phyloP scores from a whole-genome alignment of 495 filamentous ascomycete genomes.

The Aspergillus indologenus region DNA sequence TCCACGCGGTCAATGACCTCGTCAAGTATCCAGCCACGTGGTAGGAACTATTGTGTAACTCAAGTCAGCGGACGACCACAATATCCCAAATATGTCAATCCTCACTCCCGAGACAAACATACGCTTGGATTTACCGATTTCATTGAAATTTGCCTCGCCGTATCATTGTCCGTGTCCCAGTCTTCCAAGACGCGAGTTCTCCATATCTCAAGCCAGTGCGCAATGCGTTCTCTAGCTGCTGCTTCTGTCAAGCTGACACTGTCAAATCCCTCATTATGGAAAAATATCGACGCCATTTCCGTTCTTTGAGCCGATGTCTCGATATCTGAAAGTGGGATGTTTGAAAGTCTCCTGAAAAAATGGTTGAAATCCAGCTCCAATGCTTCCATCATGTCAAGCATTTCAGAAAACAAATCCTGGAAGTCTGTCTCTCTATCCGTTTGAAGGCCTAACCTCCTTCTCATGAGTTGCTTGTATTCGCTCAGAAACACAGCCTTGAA shows the following conservation, averaged over 20 bases:
- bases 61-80: neutral
- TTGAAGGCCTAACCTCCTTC: constrained; percentile 69
- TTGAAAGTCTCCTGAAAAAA: constrained; percentile 76
- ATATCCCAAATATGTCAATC: neutral
- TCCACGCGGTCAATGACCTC: constrained; percentile 88
- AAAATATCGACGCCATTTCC: constrained; percentile 62
- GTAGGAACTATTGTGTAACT: constrained; percentile 58
- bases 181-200: constrained; percentile 64
- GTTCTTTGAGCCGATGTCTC: constrained; percentile 57
- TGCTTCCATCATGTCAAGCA: constrained; percentile 78
- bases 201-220: constrained; percentile 75
- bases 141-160: constrained; percentile 67
- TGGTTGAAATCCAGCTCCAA: constrained; percentile 87
- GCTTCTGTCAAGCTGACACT: constrained; percentile 54
- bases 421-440: constrained; percentile 68
- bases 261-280: constrained; percentile 62
- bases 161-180: constrained; percentile 59
- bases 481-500: constrained; percentile 80
- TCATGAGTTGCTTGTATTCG: constrained; percentile 85
- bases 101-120: constrained; percentile 8
- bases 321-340: constrained; percentile 54
- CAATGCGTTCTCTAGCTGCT: constrained; percentile 60
- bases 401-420: constrained; percentile 66
- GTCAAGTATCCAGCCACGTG: constrained; percentile 87
- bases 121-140: constrained; percentile 80